These are phyloP conservation scores for Diospyros kaki DNA, from an alignment of 148 eudicot species.

Conservation along the genomic window DNA sequence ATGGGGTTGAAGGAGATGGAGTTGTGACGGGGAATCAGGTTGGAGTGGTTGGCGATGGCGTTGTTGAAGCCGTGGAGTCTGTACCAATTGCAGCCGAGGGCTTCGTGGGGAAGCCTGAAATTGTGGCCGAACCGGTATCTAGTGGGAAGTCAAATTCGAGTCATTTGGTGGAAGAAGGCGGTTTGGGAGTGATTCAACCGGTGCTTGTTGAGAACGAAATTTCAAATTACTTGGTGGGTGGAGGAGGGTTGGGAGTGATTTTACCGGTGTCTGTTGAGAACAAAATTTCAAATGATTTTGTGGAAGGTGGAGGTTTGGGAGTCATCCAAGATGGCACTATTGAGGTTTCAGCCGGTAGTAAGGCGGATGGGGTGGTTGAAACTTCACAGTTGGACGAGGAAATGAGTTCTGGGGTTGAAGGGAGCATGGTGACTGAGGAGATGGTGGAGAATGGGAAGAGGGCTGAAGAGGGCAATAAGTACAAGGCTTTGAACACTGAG, in stretches of 20 bases:
- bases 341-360: constrained; percentile 10
- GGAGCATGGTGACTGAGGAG: neutral
- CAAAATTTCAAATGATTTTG: neutral
- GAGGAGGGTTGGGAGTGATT: neutral
- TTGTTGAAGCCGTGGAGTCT: constrained; percentile 15
- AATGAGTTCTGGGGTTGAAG: constrained; percentile 12
- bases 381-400: constrained; percentile 20
- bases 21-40: constrained; percentile 15
- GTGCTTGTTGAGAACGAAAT: neutral
- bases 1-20: constrained; percentile 32
- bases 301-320: constrained; percentile 11
- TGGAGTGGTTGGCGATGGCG: constrained; percentile 23
- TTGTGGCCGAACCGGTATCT: neutral
- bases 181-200: neutral
- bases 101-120: constrained; percentile 6
- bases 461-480: constrained; percentile 11
- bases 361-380: constrained; percentile 14
- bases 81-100: neutral
- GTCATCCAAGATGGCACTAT: constrained; percentile 5
- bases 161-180: constrained; percentile 1
- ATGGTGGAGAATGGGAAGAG: constrained; percentile 4
- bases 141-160: neutral
- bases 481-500: constrained; percentile 12
- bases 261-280: neutral
- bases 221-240: neutral